Evolutionary conservation across 345 rosid genomes (phyloP).

Genomic region (Eucalyptus cloeziana): DNA sequence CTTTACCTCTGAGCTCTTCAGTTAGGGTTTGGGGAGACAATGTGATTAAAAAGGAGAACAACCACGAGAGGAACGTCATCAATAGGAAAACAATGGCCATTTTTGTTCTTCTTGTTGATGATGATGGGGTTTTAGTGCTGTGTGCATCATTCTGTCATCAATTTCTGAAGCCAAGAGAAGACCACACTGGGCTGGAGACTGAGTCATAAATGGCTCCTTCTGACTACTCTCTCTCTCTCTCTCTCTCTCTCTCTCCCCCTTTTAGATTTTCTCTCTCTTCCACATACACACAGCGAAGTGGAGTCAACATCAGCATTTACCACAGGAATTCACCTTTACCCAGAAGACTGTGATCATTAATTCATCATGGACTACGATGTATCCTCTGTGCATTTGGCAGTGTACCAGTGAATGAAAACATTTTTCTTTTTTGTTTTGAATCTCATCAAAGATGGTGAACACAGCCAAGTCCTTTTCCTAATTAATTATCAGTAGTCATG

Average conservation of each 20-base stretch:
- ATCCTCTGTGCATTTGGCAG: background rate
- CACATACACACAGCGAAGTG: slow-evolving; percentile 1
- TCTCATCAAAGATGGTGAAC: background rate
- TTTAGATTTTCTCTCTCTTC: background rate
- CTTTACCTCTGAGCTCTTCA: background rate
- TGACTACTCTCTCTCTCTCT: background rate
- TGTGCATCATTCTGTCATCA: slow-evolving; percentile 20
- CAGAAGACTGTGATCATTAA: background rate
- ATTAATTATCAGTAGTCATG: background rate
- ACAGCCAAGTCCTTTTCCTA: background rate
- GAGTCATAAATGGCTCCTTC: background rate
- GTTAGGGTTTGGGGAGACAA: background rate
- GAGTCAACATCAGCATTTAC: slow-evolving; percentile 37
- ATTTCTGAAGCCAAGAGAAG: slow-evolving; percentile 30
- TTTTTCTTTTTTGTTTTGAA: background rate
- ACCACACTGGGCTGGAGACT: slow-evolving; percentile 2
- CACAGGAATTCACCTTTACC: slow-evolving; percentile 13
- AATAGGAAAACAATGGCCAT: background rate
- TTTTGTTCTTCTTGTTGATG: background rate
- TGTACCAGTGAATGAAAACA: background rate
- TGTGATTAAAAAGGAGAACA: background rate
- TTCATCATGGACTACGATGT: slow-evolving; percentile 4
- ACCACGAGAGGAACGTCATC: background rate
- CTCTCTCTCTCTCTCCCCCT: background rate
- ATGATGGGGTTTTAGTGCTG: background rate